Percentiles rank a stretch among this genome's conserved stretches.
Evolutionary conservation across 2,329 filamentous ascomycete species (phyloP).

Genomic region (Hortaea werneckii): DNA sequence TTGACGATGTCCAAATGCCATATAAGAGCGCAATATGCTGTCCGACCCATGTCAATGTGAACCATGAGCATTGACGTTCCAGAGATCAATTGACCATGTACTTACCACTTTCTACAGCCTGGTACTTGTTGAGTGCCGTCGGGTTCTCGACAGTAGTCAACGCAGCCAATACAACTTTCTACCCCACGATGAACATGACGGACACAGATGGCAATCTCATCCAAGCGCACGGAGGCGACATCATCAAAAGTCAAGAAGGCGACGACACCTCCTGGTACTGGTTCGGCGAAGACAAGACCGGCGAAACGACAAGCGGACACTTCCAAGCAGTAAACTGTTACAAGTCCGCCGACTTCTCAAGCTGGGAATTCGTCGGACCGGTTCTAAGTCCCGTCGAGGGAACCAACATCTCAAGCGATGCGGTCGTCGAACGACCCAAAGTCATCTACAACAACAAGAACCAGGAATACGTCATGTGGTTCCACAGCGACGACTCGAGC

Average conservation of each 20-base stretch:
- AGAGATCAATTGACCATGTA: too few relatives aligned
- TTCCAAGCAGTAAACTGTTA: slow-evolving; percentile 62
- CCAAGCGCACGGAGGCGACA: slow-evolving; percentile 56
- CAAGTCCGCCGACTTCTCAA: slow-evolving; percentile 50
- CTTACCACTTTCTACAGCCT: too few relatives aligned
- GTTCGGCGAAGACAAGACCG: slow-evolving; percentile 59
- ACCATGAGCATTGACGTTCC: too few relatives aligned
- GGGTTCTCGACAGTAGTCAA: too few relatives aligned
- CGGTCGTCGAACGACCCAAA: slow-evolving; percentile 58
- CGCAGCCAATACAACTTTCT: slow-evolving; percentile 8
- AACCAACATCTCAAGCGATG: slow-evolving; percentile 28
- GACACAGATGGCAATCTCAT: slow-evolving; percentile 42
- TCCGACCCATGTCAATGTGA: not conserved
- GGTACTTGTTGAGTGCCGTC: too few relatives aligned
- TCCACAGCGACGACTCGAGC: slow-evolving; percentile 54
- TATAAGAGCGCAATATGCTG: too few relatives aligned
- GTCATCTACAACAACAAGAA: slow-evolving; percentile 58
- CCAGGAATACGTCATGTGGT: slow-evolving; percentile 55
- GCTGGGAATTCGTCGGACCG: slow-evolving; percentile 53
- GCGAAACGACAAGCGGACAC: slow-evolving; percentile 35
- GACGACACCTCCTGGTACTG: slow-evolving; percentile 44
- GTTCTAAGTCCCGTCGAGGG: slow-evolving; percentile 42
- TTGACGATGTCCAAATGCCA: too few relatives aligned
- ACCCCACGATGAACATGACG: slow-evolving; percentile 18
- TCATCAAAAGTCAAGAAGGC: slow-evolving; percentile 42